phyloP scores from a whole-genome alignment of 1,139 yeast genomes.

The Pichia sp. region DNA sequence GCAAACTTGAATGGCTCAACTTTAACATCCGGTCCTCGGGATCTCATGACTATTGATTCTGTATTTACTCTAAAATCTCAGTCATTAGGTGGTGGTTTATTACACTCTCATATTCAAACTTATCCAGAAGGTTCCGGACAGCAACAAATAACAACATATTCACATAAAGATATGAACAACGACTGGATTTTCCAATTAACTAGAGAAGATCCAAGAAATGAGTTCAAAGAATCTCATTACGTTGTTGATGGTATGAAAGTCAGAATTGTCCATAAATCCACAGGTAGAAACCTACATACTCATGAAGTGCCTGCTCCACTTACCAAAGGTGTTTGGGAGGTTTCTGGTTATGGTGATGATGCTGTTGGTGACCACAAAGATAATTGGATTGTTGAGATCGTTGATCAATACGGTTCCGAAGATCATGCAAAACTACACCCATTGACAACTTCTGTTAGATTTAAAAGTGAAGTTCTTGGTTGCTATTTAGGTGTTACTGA shows the following conservation, averaged over 20 bases:
- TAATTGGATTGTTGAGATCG: constrained; percentile 87
- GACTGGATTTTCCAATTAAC: constrained; percentile 81
- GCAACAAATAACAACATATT: constrained; percentile 92
- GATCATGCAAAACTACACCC: constrained; percentile 70
- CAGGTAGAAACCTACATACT: constrained; percentile 88
- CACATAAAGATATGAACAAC: constrained; percentile 87
- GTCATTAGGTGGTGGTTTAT: constrained; percentile 84
- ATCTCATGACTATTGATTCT: constrained; percentile 73
- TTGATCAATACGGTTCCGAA: constrained; percentile 68
- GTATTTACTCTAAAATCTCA: constrained; percentile 76
- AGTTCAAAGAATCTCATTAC: constrained; percentile 45
- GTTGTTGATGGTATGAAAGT: constrained; percentile 67
- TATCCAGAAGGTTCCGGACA: constrained; percentile 94
- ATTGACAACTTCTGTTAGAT: constrained; percentile 76
- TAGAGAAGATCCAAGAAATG: constrained; percentile 53
- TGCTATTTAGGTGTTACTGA: constrained; percentile 90
- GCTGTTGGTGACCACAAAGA: constrained; percentile 87
- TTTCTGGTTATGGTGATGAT: constrained; percentile 85
- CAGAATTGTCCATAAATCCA: constrained; percentile 69
- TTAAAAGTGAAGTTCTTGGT: constrained; percentile 56
- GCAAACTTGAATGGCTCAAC: constrained; percentile 80
- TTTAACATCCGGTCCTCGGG: constrained; percentile 84
- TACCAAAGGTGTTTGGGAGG: constrained; percentile 67
- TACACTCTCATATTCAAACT: constrained; percentile 91
- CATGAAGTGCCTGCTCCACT: constrained; percentile 80